Conservation (phyloP, 805 yeast species). For the Sugiyamaella lignohabitans region DNA sequence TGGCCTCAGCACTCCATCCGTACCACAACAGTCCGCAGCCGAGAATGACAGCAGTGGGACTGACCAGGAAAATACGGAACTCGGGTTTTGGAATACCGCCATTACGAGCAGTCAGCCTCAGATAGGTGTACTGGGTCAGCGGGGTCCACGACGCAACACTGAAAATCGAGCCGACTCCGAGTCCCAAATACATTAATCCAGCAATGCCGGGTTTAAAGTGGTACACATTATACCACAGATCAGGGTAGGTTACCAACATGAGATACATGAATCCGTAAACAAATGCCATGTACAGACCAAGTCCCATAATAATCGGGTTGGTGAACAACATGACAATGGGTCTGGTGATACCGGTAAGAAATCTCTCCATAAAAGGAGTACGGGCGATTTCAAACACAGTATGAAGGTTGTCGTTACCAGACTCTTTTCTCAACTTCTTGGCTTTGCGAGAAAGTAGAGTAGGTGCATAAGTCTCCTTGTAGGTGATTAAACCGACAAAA, state of each 20-base stretch:
- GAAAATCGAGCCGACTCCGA: constrained; percentile 48
- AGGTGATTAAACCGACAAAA: constrained; percentile 38
- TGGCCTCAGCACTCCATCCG: constrained; percentile 62
- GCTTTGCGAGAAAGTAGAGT: constrained; percentile 45
- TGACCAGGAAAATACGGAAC: constrained; percentile 47
- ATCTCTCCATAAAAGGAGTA: constrained; percentile 19
- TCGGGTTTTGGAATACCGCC: constrained; percentile 57
- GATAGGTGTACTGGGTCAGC: constrained; percentile 38
- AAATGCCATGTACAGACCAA: constrained; percentile 60
- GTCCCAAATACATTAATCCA: constrained; percentile 54
- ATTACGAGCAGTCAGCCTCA: constrained; percentile 35
- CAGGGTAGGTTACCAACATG: constrained; percentile 54
- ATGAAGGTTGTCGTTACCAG: constrained; percentile 52
- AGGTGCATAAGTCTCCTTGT: constrained; percentile 57
- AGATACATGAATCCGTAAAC: constrained; percentile 61
- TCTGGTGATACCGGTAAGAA: constrained; percentile 45
- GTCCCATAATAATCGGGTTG: constrained; percentile 58
- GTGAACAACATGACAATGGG: constrained; percentile 48
- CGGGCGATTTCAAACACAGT: constrained; percentile 45
- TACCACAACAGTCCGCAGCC: constrained; percentile 62
- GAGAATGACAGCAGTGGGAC: constrained; percentile 44
- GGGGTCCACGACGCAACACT: constrained; percentile 48
- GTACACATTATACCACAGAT: constrained; percentile 42
- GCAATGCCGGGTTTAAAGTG: constrained; percentile 43
- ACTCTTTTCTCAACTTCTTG: constrained; percentile 39